A percentile compares a stretch with the other conserved stretches of the same genome.
These are phyloP conservation scores for Xylaria curta DNA, from an alignment of 495 filamentous ascomycete genomes.

Conservation along the genomic window DNA sequence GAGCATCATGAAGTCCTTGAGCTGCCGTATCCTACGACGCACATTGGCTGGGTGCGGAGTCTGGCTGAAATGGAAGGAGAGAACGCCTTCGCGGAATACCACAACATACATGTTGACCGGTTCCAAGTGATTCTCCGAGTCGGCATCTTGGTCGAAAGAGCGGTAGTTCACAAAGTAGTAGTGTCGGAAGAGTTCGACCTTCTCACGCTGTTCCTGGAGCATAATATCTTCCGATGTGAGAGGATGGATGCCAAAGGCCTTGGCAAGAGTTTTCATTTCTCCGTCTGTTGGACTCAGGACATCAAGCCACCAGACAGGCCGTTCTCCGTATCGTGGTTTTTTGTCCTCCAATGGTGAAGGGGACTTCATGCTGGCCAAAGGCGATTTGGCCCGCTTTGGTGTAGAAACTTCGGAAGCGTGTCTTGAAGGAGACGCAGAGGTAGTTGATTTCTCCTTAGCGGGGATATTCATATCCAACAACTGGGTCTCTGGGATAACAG, in stretches of 20 bases:
- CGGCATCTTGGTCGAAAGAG: conserved; percentile 91
- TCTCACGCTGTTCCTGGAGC: conserved; percentile 95
- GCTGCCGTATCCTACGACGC: conserved; percentile 86
- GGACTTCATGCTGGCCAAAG: conserved; percentile 32
- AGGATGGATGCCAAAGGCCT: conserved; percentile 93
- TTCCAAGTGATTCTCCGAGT: conserved; percentile 86
- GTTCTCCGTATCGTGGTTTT: conserved; percentile 77
- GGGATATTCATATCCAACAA: conserved; percentile 25
- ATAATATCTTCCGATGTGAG: conserved; percentile 96
- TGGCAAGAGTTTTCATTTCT: conserved; percentile 90
- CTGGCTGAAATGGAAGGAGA: conserved; percentile 94
- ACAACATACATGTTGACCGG: conserved; percentile 98
- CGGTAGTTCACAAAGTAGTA: conserved; percentile 99
- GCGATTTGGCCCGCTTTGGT: conserved; percentile 34
- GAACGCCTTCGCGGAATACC: conserved; percentile 92
- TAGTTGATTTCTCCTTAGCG: conserved; percentile 32
- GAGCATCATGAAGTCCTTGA: conserved; percentile 91
- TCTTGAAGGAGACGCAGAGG: conserved; percentile 30
- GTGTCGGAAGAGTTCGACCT: conserved; percentile 94
- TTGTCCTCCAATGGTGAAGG: conserved; percentile 39
- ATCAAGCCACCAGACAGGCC: conserved; percentile 96
- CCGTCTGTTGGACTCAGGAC: conserved; percentile 86
- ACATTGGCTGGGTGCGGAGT: conserved; percentile 96
- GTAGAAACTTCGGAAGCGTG: conserved; percentile 31
- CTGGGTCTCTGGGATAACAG: conserved; percentile 29